These are phyloP conservation scores for Globisporangium nunn DNA, from an alignment of 352 stramenopile species.

Conservation along the genomic window DNA sequence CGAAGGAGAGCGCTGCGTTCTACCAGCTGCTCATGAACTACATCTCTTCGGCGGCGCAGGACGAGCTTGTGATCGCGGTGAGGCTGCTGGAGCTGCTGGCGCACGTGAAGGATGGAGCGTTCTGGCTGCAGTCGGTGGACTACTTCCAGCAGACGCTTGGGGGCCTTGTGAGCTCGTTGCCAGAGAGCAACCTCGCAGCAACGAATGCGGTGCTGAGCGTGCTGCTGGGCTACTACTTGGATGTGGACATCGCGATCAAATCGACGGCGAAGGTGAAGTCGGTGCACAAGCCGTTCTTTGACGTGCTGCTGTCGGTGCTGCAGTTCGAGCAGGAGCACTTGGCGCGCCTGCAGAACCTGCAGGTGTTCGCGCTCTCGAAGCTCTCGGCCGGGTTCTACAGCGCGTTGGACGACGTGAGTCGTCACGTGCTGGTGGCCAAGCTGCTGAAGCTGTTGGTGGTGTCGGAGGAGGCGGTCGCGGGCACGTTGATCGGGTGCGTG, in stretches of 20 bases:
- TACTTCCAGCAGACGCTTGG: slow-evolving; percentile 52
- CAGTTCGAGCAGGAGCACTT: slow-evolving; percentile 24
- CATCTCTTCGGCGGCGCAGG: slow-evolving; percentile 31
- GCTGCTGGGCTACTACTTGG: slow-evolving; percentile 56
- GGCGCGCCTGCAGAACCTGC: slow-evolving; percentile 29
- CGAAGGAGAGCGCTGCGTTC: slow-evolving; percentile 25
- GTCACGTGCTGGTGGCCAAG: slow-evolving; percentile 36
- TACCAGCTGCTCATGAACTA: slow-evolving; percentile 42
- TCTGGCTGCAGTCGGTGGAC: slow-evolving; percentile 63
- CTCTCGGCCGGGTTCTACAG: slow-evolving; percentile 37
- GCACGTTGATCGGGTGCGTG: slow-evolving; percentile 44
- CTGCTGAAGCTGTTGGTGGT: slow-evolving; percentile 56
- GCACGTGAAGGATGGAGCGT: slow-evolving; percentile 33
- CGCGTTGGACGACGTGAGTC: slow-evolving; percentile 39
- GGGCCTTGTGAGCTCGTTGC: slow-evolving; percentile 12
- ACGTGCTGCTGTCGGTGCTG: slow-evolving; percentile 43
- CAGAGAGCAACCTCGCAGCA: neutral
- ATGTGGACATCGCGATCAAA: slow-evolving; percentile 20
- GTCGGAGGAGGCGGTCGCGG: slow-evolving; percentile 49
- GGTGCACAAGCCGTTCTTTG: slow-evolving; percentile 50
- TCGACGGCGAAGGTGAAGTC: slow-evolving; percentile 18
- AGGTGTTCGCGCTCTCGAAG: slow-evolving; percentile 31
- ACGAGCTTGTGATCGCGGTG: slow-evolving; percentile 37
- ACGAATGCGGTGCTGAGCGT: slow-evolving; percentile 29
- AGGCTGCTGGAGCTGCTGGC: slow-evolving; percentile 60